phyloP scores from a whole-genome alignment of 257 asterid genomes.

The Solanum dulcamara region DNA sequence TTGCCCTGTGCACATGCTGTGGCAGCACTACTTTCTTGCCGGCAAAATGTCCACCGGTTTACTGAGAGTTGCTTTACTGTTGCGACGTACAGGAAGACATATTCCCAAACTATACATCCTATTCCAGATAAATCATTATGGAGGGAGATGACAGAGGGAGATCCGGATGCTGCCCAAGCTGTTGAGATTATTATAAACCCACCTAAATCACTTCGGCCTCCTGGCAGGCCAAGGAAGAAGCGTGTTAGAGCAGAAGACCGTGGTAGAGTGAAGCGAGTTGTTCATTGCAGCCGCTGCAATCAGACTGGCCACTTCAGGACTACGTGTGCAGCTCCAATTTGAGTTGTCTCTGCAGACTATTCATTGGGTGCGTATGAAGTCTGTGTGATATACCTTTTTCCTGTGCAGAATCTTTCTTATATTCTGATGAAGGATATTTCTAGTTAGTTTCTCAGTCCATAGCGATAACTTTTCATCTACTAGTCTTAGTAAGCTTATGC shows the following conservation, averaged over 20 bases:
- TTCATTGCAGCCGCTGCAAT: conserved; percentile 94
- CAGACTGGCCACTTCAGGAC: conserved; percentile 97
- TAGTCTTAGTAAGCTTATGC: not conserved
- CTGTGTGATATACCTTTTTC: not conserved
- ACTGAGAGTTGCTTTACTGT: conserved; percentile 95
- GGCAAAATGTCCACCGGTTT: conserved; percentile 82
- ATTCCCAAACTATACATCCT: conserved; percentile 89
- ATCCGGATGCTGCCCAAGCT: conserved; percentile 23
- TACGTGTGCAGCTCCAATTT: conserved; percentile 91
- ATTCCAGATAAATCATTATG: conserved; percentile 75
- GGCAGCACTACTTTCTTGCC: conserved; percentile 86
- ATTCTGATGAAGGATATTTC: not conserved
- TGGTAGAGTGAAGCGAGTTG: conserved; percentile 79
- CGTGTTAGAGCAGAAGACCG: conserved; percentile 82
- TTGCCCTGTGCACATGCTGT: conserved; percentile 98
- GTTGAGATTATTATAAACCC: conserved; percentile 47
- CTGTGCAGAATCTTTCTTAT: not conserved
- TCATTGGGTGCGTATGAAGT: not conserved
- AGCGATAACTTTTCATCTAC: not conserved
- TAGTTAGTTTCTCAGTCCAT: not conserved
- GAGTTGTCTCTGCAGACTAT: conserved; percentile 10
- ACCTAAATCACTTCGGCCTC: conserved; percentile 77
- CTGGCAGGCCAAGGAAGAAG: conserved; percentile 85
- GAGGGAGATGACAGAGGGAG: conserved; percentile 66
- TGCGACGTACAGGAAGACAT: conserved; percentile 69